Evolutionary conservation across 306 rosid species (phyloP).

Genomic region (Carpinus fangiana): DNA sequence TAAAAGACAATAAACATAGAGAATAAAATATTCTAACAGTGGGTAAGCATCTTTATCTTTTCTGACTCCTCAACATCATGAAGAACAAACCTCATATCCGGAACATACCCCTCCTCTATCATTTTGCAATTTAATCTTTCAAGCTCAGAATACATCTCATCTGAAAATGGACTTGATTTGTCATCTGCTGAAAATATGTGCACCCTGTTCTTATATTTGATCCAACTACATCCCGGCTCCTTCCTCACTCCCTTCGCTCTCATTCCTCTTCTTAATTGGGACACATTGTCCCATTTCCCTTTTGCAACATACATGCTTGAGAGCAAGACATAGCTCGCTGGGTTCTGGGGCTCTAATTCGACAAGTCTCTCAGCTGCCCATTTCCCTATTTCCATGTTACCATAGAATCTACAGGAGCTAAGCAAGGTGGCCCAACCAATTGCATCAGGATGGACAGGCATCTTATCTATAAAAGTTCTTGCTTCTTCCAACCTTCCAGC

Average conservation of each 20-base stretch:
- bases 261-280: conserved; percentile 78
- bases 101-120: conserved; percentile 74
- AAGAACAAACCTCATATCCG: conserved; percentile 76
- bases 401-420: conserved; percentile 75
- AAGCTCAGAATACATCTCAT: conserved; percentile 73
- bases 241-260: conserved; percentile 75
- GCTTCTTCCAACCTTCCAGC: conserved; percentile 91
- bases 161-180: conserved; percentile 63
- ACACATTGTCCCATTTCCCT: conserved; percentile 83
- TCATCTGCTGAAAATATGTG: conserved; percentile 87
- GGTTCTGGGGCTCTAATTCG: conserved; percentile 81
- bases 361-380: conserved; percentile 87
- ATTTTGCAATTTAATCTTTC: conserved; percentile 61
- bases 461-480: conserved; percentile 54
- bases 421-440: conserved; percentile 89
- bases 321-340: conserved; percentile 81
- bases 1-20: no score
- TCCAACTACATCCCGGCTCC: conserved; percentile 97
- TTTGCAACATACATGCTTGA: conserved; percentile 80
- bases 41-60: conserved; percentile 78
- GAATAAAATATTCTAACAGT: no score
- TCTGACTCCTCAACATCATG: conserved; percentile 85
- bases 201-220: conserved; percentile 74
- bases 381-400: conserved; percentile 71
- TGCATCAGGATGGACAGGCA: conserved; percentile 81